Evolutionary conservation across 2,329 filamentous ascomycete species (phyloP).

Genomic region (Herpotrichia juniperi): DNA sequence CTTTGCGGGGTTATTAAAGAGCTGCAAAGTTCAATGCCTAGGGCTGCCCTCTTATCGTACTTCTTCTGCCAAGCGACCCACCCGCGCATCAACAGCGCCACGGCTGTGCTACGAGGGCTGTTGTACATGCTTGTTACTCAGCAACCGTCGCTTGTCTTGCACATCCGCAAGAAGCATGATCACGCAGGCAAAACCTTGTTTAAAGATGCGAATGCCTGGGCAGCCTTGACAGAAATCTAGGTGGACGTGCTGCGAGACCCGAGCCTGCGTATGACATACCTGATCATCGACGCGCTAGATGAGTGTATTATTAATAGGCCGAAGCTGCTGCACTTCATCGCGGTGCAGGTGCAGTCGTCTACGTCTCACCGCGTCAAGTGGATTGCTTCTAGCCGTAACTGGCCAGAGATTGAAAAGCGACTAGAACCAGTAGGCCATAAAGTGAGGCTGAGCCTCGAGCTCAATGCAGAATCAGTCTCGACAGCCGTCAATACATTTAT

Average conservation of each 20-base stretch:
- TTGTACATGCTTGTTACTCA: background rate
- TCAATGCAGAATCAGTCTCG: background rate
- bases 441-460: background rate
- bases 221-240: background rate
- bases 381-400: constrained; percentile 50
- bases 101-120: constrained; percentile 48
- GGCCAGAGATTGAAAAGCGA: constrained; percentile 7
- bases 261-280: constrained; percentile 2
- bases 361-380: constrained; percentile 33
- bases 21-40: constrained; percentile 21
- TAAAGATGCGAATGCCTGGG: background rate
- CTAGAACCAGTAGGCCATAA: background rate
- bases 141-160: constrained; percentile 1
- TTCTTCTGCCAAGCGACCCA: too few species aligned
- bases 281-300: constrained; percentile 5
- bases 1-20: constrained; percentile 28
- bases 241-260: constrained; percentile 24
- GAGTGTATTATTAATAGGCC: background rate
- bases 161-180: constrained; percentile 40
- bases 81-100: too few species aligned
- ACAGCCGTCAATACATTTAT: background rate
- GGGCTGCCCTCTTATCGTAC: constrained; percentile 19
- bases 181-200: background rate
- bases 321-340: background rate
- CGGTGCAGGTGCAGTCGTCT: background rate